Base-by-base conservation (phyloP, 2,329 filamentous ascomycete species). In the Cladosporium colombiae region DNA sequence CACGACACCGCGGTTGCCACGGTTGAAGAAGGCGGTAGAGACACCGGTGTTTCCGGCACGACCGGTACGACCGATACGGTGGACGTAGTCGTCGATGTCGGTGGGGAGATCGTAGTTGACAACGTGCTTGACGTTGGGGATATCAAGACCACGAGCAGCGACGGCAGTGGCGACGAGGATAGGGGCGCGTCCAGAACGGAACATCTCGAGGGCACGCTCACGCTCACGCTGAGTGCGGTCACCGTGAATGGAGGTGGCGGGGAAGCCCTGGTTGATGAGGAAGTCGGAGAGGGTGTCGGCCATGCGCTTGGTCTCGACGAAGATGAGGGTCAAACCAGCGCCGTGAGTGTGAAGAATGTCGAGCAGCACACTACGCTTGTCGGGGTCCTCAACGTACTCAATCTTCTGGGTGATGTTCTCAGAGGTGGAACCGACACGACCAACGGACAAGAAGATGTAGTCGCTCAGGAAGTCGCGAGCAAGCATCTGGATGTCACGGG, bases 331-430 rank as follows among this genome's bases (percentile, higher is more conserved):
- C 68, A 98, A 86, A 76, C 93, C 93, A 68, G 83, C 91, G 67
- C 89, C 91, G 75, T 97, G 92, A 50, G 92, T 97, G 86, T 98
- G 94, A 64, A 99, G 89, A 71, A 99, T 98, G 75, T 99, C 95
- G 68, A 99, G 88, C 58, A 99, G 88, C 70, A 98, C 93, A 65
- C 95, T 98, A 78, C 93, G 93, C 89, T 99, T 99, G 86, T 99
- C 95, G 69, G 88, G 82, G 74, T 98, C 95, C 83, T 98, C 94
- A 67, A 98, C 91, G 74, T 98, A 98, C 82, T 98, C 94, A 65
- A 99, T 88, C 86, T 96, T 97, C 82, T 99, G 95, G 64, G 95
- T 98, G 69, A 99, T 98, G 86, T 98, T 99, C 88, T 98, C 94
- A n/a, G 95, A 98, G 35, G 95, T 98, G 61, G 95, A 98, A 81